These are phyloP conservation scores for Ceraceosorus guamensis DNA, from an alignment of 1,284 basidiomycete species.

Conservation along the genomic window DNA sequence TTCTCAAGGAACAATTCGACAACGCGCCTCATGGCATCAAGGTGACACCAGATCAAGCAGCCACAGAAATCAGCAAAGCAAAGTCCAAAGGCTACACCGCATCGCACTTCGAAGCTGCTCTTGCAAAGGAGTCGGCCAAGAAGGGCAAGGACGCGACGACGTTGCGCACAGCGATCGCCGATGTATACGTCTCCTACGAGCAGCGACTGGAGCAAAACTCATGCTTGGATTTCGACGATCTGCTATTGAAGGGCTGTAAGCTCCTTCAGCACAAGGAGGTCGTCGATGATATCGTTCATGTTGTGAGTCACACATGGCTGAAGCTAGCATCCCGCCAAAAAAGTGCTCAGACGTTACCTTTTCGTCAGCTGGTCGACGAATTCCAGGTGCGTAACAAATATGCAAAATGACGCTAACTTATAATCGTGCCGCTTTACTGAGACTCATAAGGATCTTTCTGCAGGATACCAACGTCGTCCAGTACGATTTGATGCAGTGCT, in stretches of 20 bases:
- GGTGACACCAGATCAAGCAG: slow-evolving; percentile 60
- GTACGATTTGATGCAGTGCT: slow-evolving; percentile 72
- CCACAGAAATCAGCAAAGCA: slow-evolving; percentile 68
- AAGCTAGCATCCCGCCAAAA: too few relatives aligned
- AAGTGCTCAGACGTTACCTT: too few relatives aligned
- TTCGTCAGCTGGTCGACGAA: slow-evolving; percentile 71
- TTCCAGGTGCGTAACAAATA: too few relatives aligned
- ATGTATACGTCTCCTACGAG: slow-evolving; percentile 67
- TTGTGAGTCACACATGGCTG: too few relatives aligned
- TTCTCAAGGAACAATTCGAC: slow-evolving; percentile 57
- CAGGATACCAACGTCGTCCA: slow-evolving; percentile 81
- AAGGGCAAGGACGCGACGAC: neutral
- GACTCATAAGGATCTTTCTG: too few relatives aligned
- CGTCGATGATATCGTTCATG: slow-evolving; percentile 61
- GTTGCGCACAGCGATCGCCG: slow-evolving; percentile 18
- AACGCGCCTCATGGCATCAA: slow-evolving; percentile 58
- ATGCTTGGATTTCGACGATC: slow-evolving; percentile 81
- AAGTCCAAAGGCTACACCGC: slow-evolving; percentile 67
- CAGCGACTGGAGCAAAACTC: slow-evolving; percentile 59
- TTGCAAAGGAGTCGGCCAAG: neutral
- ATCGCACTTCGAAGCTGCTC: slow-evolving; percentile 29
- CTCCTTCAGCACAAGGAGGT: slow-evolving; percentile 60
- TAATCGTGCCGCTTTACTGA: too few relatives aligned
- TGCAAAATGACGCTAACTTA: too few relatives aligned
- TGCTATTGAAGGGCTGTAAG: slow-evolving; percentile 62